Conservation (phyloP, 2,329 filamentous ascomycete species). For the Colletotrichum graminicola region DNA sequence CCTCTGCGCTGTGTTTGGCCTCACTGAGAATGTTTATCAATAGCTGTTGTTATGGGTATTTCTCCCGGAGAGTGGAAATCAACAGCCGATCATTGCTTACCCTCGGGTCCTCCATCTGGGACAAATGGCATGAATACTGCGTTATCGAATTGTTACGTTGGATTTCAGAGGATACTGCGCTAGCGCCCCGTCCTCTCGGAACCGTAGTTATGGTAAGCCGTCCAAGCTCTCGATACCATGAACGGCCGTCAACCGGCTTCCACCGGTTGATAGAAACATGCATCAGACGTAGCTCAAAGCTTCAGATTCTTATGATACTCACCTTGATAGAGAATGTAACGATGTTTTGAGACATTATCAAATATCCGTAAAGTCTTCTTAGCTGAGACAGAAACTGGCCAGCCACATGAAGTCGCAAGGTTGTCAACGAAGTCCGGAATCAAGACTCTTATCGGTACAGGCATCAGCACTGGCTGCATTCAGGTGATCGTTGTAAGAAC, state of each 20-base stretch:
- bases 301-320: background rate
- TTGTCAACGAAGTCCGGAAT: background rate
- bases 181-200: background rate
- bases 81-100: no score
- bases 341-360: background rate
- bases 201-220: background rate
- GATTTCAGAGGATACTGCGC: background rate
- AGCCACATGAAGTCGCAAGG: background rate
- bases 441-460: background rate
- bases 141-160: background rate
- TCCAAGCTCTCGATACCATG: background rate
- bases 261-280: background rate
- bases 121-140: background rate
- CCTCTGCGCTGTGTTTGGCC: no score
- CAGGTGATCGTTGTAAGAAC: background rate
- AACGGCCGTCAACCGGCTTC: background rate
- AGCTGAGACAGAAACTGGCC: no score
- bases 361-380: background rate
- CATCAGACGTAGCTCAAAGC: background rate
- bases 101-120: no score
- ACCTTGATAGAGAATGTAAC: background rate
- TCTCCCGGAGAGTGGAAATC: no score
- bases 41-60: no score
- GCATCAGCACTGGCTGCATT: background rate
- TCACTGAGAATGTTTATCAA: no score